Evolutionary conservation across 2,329 filamentous ascomycete species (phyloP).

Genomic region (Microdochium nivale): DNA sequence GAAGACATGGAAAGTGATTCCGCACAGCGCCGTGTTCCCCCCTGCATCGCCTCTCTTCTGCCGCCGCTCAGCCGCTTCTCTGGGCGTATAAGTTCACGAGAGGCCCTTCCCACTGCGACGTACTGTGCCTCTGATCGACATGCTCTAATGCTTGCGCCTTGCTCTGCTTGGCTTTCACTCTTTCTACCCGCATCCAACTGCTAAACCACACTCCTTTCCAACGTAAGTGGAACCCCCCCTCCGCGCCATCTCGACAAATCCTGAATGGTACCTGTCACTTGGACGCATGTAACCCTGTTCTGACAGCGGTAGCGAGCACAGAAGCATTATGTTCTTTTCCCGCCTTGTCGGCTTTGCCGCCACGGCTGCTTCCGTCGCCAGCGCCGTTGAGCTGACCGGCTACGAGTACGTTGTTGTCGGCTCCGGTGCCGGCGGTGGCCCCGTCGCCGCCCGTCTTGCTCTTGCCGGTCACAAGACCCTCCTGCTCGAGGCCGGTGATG

Average conservation of each 20-base stretch:
- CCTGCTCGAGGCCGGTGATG: conserved; percentile 52
- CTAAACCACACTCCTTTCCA: not conserved
- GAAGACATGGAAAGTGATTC: not conserved
- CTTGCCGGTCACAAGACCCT: conserved; percentile 49
- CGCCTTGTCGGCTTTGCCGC: not conserved
- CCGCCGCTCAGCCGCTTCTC: not conserved
- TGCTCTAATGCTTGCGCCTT: not conserved
- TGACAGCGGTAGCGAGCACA: not conserved
- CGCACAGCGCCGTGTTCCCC: not conserved
- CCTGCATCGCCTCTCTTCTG: too few relatives aligned
- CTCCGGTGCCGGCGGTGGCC: conserved; percentile 50
- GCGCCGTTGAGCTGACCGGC: conserved; percentile 16
- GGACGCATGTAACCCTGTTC: too few relatives aligned
- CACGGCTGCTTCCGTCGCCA: conserved; percentile 6
- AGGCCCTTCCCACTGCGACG: not conserved
- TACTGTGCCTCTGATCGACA: not conserved
- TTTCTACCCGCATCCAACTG: not conserved
- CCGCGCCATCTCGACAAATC: not conserved
- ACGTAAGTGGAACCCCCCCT: not conserved
- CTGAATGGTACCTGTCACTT: not conserved
- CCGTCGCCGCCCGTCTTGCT: conserved; percentile 50
- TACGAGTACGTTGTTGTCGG: conserved; percentile 58
- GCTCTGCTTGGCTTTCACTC: not conserved
- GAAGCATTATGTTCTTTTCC: not conserved
- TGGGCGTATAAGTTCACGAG: not conserved